Conservation (phyloP, 805 yeast genomes). For the Candida stauntonica region DNA sequence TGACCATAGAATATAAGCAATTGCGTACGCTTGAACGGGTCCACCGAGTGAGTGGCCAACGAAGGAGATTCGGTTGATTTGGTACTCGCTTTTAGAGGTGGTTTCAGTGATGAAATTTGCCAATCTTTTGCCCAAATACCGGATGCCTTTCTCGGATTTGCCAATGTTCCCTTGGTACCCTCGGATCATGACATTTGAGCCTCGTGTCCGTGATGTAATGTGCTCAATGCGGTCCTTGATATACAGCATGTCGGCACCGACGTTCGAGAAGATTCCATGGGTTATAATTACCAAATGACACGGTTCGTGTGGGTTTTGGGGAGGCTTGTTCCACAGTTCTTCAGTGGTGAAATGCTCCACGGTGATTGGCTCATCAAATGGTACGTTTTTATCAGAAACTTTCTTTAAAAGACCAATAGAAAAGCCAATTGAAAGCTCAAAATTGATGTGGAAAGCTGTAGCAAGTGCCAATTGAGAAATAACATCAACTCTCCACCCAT, state of each 20-base stretch:
- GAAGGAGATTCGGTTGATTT: conserved; percentile 69
- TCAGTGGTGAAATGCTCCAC: conserved; percentile 48
- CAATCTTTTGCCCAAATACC: conserved; percentile 74
- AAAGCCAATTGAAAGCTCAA: conserved; percentile 55
- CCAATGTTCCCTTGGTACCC: conserved; percentile 84
- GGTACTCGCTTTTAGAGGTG: conserved; percentile 40
- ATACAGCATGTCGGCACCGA: conserved; percentile 85
- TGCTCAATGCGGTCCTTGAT: conserved; percentile 74
- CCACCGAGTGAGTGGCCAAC: conserved; percentile 96
- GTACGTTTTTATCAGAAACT: neutral
- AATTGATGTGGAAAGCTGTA: conserved; percentile 61
- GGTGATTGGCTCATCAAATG: neutral
- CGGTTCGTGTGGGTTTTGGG: conserved; percentile 45
- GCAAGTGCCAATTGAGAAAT: conserved; percentile 76
- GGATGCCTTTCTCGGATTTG: conserved; percentile 84
- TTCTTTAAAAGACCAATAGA: conserved; percentile 28
- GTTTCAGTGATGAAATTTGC: conserved; percentile 56
- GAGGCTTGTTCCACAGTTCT: conserved; percentile 74
- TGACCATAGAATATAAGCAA: conserved; percentile 61
- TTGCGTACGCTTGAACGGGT: conserved; percentile 82
- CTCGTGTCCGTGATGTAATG: conserved; percentile 13
- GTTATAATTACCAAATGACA: conserved; percentile 82
- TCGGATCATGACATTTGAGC: conserved; percentile 62
- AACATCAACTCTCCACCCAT: conserved; percentile 78
- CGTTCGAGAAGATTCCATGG: conserved; percentile 90